These are phyloP conservation scores for Fusarium napiforme DNA, from an alignment of 2,329 filamentous ascomycete genomes.

Conservation along the genomic window DNA sequence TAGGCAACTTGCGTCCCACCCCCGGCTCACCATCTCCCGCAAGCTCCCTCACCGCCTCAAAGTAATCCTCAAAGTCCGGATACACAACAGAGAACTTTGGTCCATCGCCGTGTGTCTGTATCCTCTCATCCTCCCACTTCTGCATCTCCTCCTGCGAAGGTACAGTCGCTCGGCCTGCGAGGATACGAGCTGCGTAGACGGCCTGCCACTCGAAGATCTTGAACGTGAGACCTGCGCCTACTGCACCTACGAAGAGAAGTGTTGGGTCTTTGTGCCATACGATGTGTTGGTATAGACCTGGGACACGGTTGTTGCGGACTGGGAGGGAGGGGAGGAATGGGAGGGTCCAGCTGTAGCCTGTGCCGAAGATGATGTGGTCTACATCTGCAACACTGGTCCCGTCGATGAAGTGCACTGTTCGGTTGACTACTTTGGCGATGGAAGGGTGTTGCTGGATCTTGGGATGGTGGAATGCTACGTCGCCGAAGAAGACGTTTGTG, in stretches of 20 bases:
- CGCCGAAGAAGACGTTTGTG: constrained; percentile 66
- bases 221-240: constrained; percentile 69
- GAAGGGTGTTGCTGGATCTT: constrained; percentile 59
- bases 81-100: constrained; percentile 66
- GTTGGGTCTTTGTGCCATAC: constrained; percentile 65
- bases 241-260: constrained; percentile 68
- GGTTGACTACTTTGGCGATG: constrained; percentile 57
- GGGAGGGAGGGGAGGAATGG: constrained; percentile 67
- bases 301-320: constrained; percentile 65
- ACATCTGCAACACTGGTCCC: constrained; percentile 63
- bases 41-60: constrained; percentile 64
- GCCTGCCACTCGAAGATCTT: constrained; percentile 77
- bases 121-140: constrained; percentile 67
- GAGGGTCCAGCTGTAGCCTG: constrained; percentile 72
- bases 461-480: constrained; percentile 69
- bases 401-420: constrained; percentile 66
- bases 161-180: constrained; percentile 64
- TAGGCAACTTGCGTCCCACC: constrained; percentile 57
- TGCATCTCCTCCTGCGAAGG: constrained; percentile 61
- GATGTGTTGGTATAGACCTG: constrained; percentile 67
- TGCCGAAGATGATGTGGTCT: constrained; percentile 73
- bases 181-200: constrained; percentile 67
- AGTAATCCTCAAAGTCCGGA: constrained; percentile 73
- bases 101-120: constrained; percentile 65
- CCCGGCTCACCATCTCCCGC: constrained; percentile 59